Percentiles rank a stretch among this genome's conserved stretches.
Evolutionary conservation across 1,284 basidiomycete species (phyloP).

Genomic region (Boletus mariae): DNA sequence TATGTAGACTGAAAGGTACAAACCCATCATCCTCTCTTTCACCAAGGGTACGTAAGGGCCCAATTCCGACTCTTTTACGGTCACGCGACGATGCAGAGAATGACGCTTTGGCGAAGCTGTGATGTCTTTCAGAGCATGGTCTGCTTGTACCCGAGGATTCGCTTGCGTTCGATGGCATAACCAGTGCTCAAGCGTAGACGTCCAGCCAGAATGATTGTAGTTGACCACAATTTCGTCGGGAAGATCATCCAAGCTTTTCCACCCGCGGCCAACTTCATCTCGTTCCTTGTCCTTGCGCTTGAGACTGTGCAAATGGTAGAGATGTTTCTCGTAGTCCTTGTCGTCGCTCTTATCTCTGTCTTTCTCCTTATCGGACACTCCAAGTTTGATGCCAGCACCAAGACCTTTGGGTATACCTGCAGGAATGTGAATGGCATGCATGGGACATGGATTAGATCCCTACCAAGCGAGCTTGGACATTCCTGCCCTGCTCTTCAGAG

Average conservation of each 20-base stretch:
- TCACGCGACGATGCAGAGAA: conserved; percentile 34
- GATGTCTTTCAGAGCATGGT: conserved; percentile 18
- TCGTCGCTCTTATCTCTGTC: conserved; percentile 40
- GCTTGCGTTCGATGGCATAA: conserved; percentile 50
- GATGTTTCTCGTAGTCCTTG: conserved; percentile 34
- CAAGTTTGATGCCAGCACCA: conserved; percentile 69
- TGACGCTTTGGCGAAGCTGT: conserved; percentile 24
- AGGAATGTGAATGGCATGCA: conserved; percentile 2
- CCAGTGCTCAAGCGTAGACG: conserved; percentile 70
- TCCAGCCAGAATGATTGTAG: conserved; percentile 54
- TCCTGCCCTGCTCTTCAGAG: conserved; percentile 72
- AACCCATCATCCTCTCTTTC: conserved; percentile 87
- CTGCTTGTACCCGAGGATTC: conserved; percentile 15
- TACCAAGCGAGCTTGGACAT: conserved; percentile 71
- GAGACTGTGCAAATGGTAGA: conserved; percentile 23
- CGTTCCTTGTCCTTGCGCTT: conserved; percentile 37
- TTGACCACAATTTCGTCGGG: conserved; percentile 34
- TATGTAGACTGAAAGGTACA: conserved; percentile 74
- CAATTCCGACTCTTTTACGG: conserved; percentile 41
- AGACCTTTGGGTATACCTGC: conserved; percentile 71
- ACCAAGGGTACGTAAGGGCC: conserved; percentile 77
- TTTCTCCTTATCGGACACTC: conserved; percentile 46
- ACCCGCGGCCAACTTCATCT: conserved; percentile 31
- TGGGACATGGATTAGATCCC: not conserved
- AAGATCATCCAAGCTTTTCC: conserved; percentile 36